Conservation (phyloP, 148 eudicot genomes). For the Agrostemma githago region DNA sequence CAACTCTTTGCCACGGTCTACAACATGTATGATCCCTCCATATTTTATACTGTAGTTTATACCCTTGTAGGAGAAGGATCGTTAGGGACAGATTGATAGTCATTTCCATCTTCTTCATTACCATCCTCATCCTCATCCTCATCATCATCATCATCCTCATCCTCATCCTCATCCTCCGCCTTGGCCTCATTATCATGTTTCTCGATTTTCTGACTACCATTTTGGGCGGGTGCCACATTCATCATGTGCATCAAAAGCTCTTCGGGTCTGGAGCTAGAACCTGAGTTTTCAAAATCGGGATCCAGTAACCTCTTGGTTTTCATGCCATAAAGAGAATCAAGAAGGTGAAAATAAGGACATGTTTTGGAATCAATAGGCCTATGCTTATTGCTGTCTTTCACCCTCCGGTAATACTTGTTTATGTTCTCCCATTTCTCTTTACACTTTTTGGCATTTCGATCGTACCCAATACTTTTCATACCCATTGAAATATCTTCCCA, state of each 20-base stretch:
- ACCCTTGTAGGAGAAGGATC: conserved; percentile 28
- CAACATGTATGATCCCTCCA: conserved; percentile 10
- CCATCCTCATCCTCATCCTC: neutral
- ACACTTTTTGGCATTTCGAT: conserved; percentile 68
- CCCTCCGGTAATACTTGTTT: conserved; percentile 77
- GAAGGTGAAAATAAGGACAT: conserved; percentile 67
- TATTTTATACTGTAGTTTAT: conserved; percentile 12
- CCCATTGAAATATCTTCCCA: conserved; percentile 75
- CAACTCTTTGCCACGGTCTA: conserved; percentile 8
- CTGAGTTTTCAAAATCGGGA: conserved; percentile 32
- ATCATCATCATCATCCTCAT: conserved; percentile 1
- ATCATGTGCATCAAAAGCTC: conserved; percentile 56
- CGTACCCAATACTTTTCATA: conserved; percentile 65
- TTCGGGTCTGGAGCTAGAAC: conserved; percentile 52
- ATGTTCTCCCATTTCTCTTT: conserved; percentile 95
- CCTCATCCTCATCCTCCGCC: neutral
- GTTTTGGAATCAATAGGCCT: conserved; percentile 73
- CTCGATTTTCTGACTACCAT: conserved; percentile 16
- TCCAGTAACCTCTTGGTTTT: conserved; percentile 37
- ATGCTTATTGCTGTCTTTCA: conserved; percentile 67
- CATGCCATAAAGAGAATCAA: conserved; percentile 46
- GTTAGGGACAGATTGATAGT: conserved; percentile 33
- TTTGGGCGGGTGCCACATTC: conserved; percentile 29
- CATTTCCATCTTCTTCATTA: conserved; percentile 25
- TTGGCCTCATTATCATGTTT: conserved; percentile 19